Evolutionary conservation across 352 stramenopile species (phyloP).

Genomic region (Thraustochytrium striatum): DNA sequence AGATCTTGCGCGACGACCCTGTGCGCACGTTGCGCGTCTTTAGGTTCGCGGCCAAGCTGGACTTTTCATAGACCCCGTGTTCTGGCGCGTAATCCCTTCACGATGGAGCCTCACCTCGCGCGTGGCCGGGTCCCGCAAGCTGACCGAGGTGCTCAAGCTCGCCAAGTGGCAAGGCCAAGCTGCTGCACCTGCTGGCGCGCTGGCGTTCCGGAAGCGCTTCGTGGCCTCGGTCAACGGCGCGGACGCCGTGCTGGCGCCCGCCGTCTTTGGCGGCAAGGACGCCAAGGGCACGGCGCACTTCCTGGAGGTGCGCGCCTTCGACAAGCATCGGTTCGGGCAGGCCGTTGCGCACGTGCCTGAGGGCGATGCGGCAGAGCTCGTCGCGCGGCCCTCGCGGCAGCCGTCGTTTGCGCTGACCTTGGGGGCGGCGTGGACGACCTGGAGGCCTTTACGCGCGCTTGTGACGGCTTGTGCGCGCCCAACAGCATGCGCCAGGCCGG

Average conservation of each 20-base stretch:
- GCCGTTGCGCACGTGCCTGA: neutral
- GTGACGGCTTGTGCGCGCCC: slow-evolving; percentile 18
- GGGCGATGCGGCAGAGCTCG: neutral
- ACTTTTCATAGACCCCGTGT: slow-evolving; percentile 16
- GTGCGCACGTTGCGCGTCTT: slow-evolving; percentile 30
- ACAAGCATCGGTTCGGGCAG: slow-evolving; percentile 26
- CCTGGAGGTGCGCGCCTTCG: neutral
- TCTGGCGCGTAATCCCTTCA: slow-evolving; percentile 37
- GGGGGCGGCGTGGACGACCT: neutral
- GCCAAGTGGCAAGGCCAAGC: too few species aligned
- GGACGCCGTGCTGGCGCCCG: neutral
- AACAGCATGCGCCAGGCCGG: slow-evolving; percentile 16
- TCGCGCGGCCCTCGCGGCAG: neutral
- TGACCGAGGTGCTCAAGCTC: slow-evolving; percentile 36
- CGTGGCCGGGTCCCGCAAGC: slow-evolving; percentile 32
- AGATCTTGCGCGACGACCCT: slow-evolving; percentile 33
- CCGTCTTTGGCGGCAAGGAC: slow-evolving; percentile 30
- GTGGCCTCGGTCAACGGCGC: neutral
- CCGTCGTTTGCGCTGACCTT: neutral
- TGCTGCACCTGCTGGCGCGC: too few species aligned
- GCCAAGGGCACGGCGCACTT: neutral
- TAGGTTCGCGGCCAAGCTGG: slow-evolving; percentile 30
- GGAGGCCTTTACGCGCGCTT: slow-evolving; percentile 25
- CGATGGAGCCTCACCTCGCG: slow-evolving; percentile 22
- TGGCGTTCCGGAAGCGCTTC: slow-evolving; percentile 37